A percentile compares a stretch with the other conserved stretches of the same genome.
These are phyloP conservation scores for Trichoderma sp. DNA, from an alignment of 2,329 filamentous ascomycete species.

Conservation along the genomic window DNA sequence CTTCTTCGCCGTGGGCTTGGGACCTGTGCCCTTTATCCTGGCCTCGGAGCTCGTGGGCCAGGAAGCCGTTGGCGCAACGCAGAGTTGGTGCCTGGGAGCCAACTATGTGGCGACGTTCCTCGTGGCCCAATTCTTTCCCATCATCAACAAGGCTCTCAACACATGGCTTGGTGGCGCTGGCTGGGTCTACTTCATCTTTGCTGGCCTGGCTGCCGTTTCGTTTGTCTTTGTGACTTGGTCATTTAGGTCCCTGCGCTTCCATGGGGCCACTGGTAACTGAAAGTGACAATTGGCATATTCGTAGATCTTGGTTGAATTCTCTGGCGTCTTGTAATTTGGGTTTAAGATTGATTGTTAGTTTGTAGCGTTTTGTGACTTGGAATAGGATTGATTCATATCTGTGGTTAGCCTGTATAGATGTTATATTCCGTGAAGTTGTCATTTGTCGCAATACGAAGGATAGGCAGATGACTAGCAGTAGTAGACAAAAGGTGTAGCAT, in stretches of 20 bases:
- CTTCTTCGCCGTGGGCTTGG: constrained; percentile 86
- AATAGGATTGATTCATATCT: not conserved
- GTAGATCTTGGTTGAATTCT: not conserved
- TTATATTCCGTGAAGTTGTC: not conserved
- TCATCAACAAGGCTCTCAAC: constrained; percentile 74
- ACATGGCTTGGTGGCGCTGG: constrained; percentile 64
- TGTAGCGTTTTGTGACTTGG: not conserved
- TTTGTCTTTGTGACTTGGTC: constrained; percentile 64
- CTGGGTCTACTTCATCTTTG: constrained; percentile 90
- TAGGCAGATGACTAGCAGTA: not conserved
- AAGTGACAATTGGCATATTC: not conserved
- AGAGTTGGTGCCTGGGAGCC: constrained; percentile 81
- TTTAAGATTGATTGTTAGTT: not conserved
- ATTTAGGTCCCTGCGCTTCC: constrained; percentile 20
- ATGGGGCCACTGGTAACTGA: constrained; percentile 20
- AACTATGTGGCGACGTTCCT: constrained; percentile 91
- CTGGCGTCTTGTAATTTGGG: not conserved
- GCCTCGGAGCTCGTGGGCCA: constrained; percentile 86
- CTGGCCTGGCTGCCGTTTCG: constrained; percentile 66
- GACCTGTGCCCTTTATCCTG: constrained; percentile 92
- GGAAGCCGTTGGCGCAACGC: constrained; percentile 86
- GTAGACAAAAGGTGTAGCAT: not conserved
- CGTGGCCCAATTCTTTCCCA: constrained; percentile 92
- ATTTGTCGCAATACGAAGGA: not conserved
- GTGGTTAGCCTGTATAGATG: not conserved